Evolutionary conservation across 2,329 filamentous ascomycete genomes (phyloP), one percentile per base, ranked within the genome.

Genomic region (Colletotrichum tamarilloi): DNA sequence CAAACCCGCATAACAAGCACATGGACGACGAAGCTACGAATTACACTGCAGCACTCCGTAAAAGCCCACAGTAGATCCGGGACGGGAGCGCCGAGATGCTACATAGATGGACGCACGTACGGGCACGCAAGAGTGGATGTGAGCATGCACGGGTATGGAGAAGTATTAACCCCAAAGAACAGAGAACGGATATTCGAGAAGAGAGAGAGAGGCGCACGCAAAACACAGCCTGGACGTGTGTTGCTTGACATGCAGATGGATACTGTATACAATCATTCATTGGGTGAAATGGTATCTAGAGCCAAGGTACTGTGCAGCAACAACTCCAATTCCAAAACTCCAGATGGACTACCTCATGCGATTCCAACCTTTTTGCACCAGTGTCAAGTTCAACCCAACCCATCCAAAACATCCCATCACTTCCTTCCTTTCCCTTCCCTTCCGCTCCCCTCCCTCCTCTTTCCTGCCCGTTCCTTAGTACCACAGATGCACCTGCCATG

Each of bases 71-170:
- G 42, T 19, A 49, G 42, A 49, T 49, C 42, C 42, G 42, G 42
- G 42, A 49, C 42, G 42, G 42, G 16, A 49, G 42, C 42, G 42
- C 42, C 42, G 65, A 59, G 60, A 69, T 46, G 42, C 52, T 66
- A 66, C 53, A 72, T 67, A 59, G 59, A 72, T 67, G 59, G 42
- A 46, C 49, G 66, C 66, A 69, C 35, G 59, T 24, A 53, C 59
- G 70, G 64, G 66, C 66, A 64, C 35, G 59, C 24, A 53, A 69
- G 70, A 69, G 60, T 53, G 60, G 60, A 53, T n/a, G 28, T 26
- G 19, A 62, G 9, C 5, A 55, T 38, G 66, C 38, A 52, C 57
- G 32, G 57, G 65, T 42, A 30, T 32, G 30, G 42, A 30, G 24
- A 35, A 59, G 14, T 35, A 12, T 35, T 35, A 11, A 3, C 32